Conservation (phyloP, 2,329 filamentous ascomycete genomes). For the Hypoxylon sp. region DNA sequence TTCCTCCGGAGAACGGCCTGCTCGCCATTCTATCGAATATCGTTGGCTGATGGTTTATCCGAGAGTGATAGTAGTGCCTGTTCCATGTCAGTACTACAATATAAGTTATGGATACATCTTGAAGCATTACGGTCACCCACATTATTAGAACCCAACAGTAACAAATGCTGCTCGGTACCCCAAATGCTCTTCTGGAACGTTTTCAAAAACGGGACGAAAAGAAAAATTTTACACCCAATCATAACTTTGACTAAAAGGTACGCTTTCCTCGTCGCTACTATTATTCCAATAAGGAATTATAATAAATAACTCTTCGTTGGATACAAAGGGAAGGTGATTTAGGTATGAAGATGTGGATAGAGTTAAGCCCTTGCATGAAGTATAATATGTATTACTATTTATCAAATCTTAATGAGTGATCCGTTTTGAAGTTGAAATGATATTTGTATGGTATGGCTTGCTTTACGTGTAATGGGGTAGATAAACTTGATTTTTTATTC, state of each 20-base stretch:
- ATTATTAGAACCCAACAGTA: not conserved
- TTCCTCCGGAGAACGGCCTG: not conserved
- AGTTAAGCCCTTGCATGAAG: not conserved
- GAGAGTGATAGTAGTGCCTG: not conserved
- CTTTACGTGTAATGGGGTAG: not conserved
- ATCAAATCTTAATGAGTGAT: not conserved
- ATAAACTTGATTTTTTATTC: not conserved
- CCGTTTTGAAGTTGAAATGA: not conserved
- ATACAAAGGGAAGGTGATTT: not conserved
- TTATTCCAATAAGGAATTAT: not conserved
- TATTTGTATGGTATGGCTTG: too few relatives aligned
- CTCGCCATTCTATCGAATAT: not conserved
- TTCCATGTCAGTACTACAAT: not conserved
- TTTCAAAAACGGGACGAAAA: not conserved
- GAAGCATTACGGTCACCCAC: conserved; percentile 8
- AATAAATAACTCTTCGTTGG: not conserved
- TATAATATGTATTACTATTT: not conserved
- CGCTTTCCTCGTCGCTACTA: not conserved
- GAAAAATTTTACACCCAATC: not conserved
- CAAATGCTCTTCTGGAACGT: not conserved
- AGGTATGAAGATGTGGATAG: not conserved
- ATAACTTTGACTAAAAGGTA: not conserved
- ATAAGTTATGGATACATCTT: not conserved
- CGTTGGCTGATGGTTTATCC: not conserved
- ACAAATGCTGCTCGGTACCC: not conserved